phyloP scores from a whole-genome alignment of 371 early-diverging fungal genomes.

The Apophysomyces variabilis region DNA sequence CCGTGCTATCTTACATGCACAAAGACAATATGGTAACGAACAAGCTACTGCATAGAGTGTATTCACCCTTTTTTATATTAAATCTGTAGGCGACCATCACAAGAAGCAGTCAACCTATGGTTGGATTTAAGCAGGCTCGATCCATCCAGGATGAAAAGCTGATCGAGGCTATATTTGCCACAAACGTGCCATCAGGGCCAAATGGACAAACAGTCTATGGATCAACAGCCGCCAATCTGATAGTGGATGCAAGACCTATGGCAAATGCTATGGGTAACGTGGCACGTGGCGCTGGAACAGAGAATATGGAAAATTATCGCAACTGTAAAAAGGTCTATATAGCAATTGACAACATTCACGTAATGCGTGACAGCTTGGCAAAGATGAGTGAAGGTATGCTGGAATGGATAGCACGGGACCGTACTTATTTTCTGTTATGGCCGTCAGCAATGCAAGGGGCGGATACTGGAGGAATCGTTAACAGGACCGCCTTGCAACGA shows the following conservation, averaged over 20 bases:
- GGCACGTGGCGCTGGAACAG: constrained; percentile 94
- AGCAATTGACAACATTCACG: constrained; percentile 98
- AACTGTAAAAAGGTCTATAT: constrained; percentile 85
- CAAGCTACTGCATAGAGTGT: background rate
- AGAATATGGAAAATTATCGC: constrained; percentile 91
- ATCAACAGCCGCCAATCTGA: constrained; percentile 72
- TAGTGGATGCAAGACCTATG: constrained; percentile 94
- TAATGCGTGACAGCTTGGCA: constrained; percentile 89
- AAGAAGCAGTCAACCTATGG: constrained; percentile 93
- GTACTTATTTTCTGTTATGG: no score
- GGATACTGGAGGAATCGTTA: constrained; percentile 57
- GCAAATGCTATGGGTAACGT: constrained; percentile 94
- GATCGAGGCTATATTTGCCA: constrained; percentile 86
- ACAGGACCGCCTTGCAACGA: constrained; percentile 54
- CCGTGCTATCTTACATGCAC: constrained; percentile 89
- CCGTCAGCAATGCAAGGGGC: constrained; percentile 56
- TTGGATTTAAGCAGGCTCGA: constrained; percentile 91
- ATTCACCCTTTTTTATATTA: background rate
- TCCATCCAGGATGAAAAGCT: constrained; percentile 97
- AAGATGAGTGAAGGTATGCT: constrained; percentile 81
- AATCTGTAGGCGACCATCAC: constrained; percentile 81
- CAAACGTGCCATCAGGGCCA: constrained; percentile 50
- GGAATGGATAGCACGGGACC: no score
- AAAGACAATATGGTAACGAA: constrained; percentile 67
- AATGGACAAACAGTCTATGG: constrained; percentile 52